Evolutionary conservation across 768 basidiomycete genomes (phyloP).

Genomic region (Agaricus subrufescens): DNA sequence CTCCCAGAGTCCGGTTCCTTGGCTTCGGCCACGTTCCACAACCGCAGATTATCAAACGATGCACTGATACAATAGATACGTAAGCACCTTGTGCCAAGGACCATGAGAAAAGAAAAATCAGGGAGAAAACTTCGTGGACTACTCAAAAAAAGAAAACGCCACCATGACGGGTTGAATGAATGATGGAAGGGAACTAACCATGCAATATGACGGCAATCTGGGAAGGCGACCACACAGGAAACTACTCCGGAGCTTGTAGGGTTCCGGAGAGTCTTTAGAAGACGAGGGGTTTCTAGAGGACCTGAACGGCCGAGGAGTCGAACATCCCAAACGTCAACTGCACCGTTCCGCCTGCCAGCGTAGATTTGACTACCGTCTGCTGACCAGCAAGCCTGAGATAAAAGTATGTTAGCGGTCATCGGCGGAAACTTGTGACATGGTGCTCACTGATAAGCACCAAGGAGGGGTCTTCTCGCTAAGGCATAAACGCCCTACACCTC

Average conservation of each 20-base stretch:
- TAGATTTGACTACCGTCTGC: conserved; percentile 83
- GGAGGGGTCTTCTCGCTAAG: conserved; percentile 91
- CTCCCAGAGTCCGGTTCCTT: conserved; percentile 64
- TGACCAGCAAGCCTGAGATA: conserved; percentile 86
- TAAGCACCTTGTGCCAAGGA: not conserved
- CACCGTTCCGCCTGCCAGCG: conserved; percentile 86
- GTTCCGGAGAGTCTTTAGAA: conserved; percentile 81
- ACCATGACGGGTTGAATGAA: not conserved
- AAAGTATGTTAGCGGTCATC: not conserved
- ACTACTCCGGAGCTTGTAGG: conserved; percentile 88
- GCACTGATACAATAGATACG: conserved; percentile 46
- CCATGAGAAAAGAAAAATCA: not conserved
- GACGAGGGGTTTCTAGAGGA: conserved; percentile 59
- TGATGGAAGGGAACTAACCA: conserved; percentile 51
- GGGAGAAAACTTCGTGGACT: not conserved
- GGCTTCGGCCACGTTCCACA: conserved; percentile 89
- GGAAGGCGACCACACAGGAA: conserved; percentile 86
- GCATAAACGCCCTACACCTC: conserved; percentile 80
- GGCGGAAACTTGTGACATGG: not conserved
- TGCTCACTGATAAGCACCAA: conserved; percentile 90
- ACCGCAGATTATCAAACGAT: conserved; percentile 85
- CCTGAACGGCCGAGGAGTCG: conserved; percentile 69
- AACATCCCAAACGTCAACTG: conserved; percentile 92
- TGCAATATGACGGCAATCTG: conserved; percentile 87
- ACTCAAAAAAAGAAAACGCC: not conserved